Evolutionary conservation across 495 filamentous ascomycete genomes (phyloP).

Genomic region (Podospora pseudopauciseta): DNA sequence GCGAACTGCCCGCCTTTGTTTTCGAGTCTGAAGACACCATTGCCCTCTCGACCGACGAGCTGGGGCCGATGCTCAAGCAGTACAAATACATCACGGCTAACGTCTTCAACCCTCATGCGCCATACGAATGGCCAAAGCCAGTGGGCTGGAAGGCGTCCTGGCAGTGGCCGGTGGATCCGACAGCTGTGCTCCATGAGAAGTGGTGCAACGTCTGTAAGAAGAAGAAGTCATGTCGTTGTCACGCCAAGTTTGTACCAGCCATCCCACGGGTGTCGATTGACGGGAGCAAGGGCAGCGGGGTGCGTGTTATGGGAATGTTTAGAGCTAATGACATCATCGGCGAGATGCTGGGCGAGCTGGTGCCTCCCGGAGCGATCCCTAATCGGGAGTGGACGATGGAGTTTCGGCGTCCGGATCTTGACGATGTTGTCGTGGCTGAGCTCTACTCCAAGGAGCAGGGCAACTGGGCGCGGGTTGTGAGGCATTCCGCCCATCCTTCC

Average conservation of each 20-base stretch:
- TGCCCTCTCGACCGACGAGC: slow-evolving; percentile 14
- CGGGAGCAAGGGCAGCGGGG: slow-evolving; percentile 18
- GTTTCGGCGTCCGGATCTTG: slow-evolving; percentile 27
- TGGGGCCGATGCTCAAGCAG: slow-evolving; percentile 21
- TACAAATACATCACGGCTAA: slow-evolving; percentile 22
- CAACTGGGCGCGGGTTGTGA: slow-evolving; percentile 35
- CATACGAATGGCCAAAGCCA: slow-evolving; percentile 21
- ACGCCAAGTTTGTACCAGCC: slow-evolving; percentile 11
- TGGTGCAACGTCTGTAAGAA: slow-evolving; percentile 18
- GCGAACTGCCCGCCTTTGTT: slow-evolving; percentile 28
- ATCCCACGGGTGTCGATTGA: slow-evolving; percentile 26
- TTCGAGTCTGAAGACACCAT: slow-evolving; percentile 24
- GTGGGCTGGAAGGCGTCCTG: slow-evolving; percentile 17
- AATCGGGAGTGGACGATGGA: slow-evolving; percentile 24
- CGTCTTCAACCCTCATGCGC: slow-evolving; percentile 12
- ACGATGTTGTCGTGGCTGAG: slow-evolving; percentile 26
- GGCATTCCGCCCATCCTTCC: slow-evolving; percentile 22
- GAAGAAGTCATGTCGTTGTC: slow-evolving; percentile 21
- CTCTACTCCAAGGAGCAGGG: slow-evolving; percentile 26
- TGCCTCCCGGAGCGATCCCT: slow-evolving; percentile 17
- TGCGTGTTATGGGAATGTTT: slow-evolving; percentile 22
- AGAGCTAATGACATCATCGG: slow-evolving; percentile 20
- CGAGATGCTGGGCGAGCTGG: slow-evolving; percentile 31
- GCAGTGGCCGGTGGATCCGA: slow-evolving; percentile 29
- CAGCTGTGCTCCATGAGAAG: slow-evolving; percentile 11